A percentile compares a stretch with the other conserved stretches of the same genome.
Conservation (phyloP, 2,329 filamentous ascomycete species). For the Aureobasidium namibiae region DNA sequence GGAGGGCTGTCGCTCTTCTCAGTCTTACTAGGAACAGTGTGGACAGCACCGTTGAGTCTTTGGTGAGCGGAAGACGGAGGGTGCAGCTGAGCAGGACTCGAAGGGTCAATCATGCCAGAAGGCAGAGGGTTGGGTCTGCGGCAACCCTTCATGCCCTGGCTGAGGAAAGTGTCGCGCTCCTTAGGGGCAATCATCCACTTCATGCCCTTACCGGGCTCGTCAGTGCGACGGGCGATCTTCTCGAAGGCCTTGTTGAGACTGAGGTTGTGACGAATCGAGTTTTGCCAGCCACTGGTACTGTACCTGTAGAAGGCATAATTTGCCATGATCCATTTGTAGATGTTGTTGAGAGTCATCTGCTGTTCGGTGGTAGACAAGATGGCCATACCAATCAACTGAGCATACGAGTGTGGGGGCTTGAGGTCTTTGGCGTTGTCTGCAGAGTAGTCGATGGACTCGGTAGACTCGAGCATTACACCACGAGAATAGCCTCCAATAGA, state of each 20-base stretch:
- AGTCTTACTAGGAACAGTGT: constrained; percentile 15
- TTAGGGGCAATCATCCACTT: constrained; percentile 93
- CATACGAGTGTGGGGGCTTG: constrained; percentile 94
- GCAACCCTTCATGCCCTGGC: constrained; percentile 47
- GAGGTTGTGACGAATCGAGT: constrained; percentile 93
- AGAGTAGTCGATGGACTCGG: constrained; percentile 63
- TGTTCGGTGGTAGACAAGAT: constrained; percentile 81
- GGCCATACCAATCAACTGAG: constrained; percentile 92
- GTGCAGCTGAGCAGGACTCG: constrained; percentile 37
- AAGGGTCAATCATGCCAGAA: constrained; percentile 20
- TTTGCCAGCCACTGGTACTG: constrained; percentile 88
- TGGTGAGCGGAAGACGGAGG: constrained; percentile 41
- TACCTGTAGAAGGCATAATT: constrained; percentile 91
- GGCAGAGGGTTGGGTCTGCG: constrained; percentile 28
- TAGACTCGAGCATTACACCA: constrained; percentile 44
- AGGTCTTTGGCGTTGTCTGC: constrained; percentile 79
- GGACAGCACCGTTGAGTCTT: constrained; percentile 6
- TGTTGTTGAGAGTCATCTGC: constrained; percentile 83
- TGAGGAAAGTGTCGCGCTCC: constrained; percentile 77
- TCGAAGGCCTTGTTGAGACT: constrained; percentile 92
- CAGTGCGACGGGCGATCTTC: constrained; percentile 83
- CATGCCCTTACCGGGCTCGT: constrained; percentile 97
- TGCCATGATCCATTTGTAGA: constrained; percentile 86
- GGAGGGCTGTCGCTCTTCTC: constrained; percentile 33
- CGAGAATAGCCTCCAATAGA: constrained; percentile 34